Base-by-base conservation (phyloP, 2,329 filamentous ascomycete genomes). In the Trichoderma sp. region DNA sequence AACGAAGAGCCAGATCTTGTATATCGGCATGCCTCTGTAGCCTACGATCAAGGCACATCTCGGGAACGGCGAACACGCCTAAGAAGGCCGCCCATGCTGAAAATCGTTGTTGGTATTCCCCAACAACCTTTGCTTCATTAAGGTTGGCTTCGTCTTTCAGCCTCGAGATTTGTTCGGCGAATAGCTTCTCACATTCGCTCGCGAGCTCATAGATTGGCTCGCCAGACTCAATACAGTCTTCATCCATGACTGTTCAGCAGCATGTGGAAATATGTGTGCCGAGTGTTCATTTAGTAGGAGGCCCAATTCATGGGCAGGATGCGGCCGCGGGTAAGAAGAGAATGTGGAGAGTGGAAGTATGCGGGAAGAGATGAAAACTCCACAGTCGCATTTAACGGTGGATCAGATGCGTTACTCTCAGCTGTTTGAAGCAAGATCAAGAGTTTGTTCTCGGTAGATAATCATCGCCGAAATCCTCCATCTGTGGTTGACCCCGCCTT, bases 31-130 rank as follows among this genome's bases (percentile, higher is more conserved):
- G 74, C 6, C 21, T 45, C n/a, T 60, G 74, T 0, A 75, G 21
- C 31, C 62, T 75, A n/a, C 74, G 74, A 24, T 75, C 74, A 27
- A 75, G 74, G n/a, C 74, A 74, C 50, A 74, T 56, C 2, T 74
- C 35, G 7, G 74, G 60, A 27, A 35, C 62, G 4, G 68, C 68
- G 12, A 75, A 75, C 1, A 75, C 74, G 9, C 74, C 74, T 35
- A 75, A 38, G 18, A 75, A 75, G 27, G 74, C 68, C 18, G 74
- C 74, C 74, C 74, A 75, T 56, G 74, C 59, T 29, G 68, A 27
- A 27, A 75, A 75, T 2, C 62, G 53, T 29, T 74, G 74, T 38
- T 75, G 74, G 50, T 74, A 75, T n/a, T 75, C 74, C 27, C 60
- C 41, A 27, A 75, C 45, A 38, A 74, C 41, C 18, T 74, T 75